Base-by-base conservation (phyloP, 176 grass and related monocot genomes). In the Rhipidocladum racemiflorum region DNA sequence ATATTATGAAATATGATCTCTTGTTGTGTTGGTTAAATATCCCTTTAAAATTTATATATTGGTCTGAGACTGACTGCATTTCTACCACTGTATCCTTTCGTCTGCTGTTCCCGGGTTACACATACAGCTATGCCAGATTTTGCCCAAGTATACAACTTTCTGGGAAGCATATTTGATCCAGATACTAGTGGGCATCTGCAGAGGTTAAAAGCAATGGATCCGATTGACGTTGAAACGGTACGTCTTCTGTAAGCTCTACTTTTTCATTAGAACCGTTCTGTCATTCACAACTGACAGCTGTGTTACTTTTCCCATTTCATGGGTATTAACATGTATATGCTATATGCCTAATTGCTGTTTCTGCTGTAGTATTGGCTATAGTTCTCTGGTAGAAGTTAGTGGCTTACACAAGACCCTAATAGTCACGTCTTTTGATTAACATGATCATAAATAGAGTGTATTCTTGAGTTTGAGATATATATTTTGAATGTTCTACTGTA, bases 151-250 rank as follows among this genome's bases (percentile, higher is more conserved):
- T 99, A 99, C 77, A 82, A 69, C 79, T 99, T 99, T 76, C 89
- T 99, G 17, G 97, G 93, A 61, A 95, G 91, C 70, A 80, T 96
- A 77, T 99, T 99, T 87, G 97, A 99, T 73, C 93, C 97, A 48
- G 90, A 81, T 84, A 89, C 87, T 13, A 96, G 75, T 60, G 93
- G 89, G 2, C 97, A 99, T 85, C 83, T 96, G 85, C 85, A 96
- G 83, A 93, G 85, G 75, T 74, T 99, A 86, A 93, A 89, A 60
- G 85, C 84, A 40, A 99, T 99, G 97, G 87, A 96, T 92, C 92
- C 93, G 4, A 92, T 99, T 86, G 87, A 99, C 30, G 60, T 87
- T 65, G 92, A 99, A 93, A 96, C 97, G 65, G 92, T 96, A 88
- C 54, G 76, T 75, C 51, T 84, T 55, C 39, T 78, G 29, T 45